Conservation (phyloP, 805 yeast species). For the Candida jianshihensis region DNA sequence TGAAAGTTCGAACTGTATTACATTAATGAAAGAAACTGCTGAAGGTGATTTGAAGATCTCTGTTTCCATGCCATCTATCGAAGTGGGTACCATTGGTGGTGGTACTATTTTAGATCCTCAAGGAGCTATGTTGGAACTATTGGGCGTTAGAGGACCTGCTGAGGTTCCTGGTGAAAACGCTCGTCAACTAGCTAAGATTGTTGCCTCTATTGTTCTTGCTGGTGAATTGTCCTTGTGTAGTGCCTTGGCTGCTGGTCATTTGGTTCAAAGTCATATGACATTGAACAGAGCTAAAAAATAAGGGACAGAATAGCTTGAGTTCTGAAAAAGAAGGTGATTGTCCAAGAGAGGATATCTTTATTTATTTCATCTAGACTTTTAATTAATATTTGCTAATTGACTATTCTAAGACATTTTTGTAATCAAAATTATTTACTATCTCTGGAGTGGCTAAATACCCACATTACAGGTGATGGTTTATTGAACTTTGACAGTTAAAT, state of each 20-base stretch:
- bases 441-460: no score
- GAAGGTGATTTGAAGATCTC: constrained; percentile 82
- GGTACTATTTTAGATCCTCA: constrained; percentile 98
- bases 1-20: constrained; percentile 95
- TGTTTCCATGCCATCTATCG: constrained; percentile 99
- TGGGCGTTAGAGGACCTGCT: constrained; percentile 94
- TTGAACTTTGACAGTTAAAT: no score
- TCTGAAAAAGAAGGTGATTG: neutral
- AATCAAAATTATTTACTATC: no score
- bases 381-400: no score
- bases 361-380: no score
- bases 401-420: no score
- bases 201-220: constrained; percentile 92
- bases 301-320: constrained; percentile 8
- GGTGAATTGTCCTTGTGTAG: constrained; percentile 93
- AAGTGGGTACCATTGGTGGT: constrained; percentile 99
- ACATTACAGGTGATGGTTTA: no score
- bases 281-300: constrained; percentile 67
- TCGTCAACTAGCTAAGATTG: constrained; percentile 82
- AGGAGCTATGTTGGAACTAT: constrained; percentile 87
- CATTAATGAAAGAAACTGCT: constrained; percentile 75
- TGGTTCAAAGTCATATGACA: constrained; percentile 95
- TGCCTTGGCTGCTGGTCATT: constrained; percentile 97
- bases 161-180: constrained; percentile 93
- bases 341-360: neutral